Evolutionary conservation across 345 rosid species (phyloP), one percentile per base, ranked within the genome.

Genomic region (Populus alba): DNA sequence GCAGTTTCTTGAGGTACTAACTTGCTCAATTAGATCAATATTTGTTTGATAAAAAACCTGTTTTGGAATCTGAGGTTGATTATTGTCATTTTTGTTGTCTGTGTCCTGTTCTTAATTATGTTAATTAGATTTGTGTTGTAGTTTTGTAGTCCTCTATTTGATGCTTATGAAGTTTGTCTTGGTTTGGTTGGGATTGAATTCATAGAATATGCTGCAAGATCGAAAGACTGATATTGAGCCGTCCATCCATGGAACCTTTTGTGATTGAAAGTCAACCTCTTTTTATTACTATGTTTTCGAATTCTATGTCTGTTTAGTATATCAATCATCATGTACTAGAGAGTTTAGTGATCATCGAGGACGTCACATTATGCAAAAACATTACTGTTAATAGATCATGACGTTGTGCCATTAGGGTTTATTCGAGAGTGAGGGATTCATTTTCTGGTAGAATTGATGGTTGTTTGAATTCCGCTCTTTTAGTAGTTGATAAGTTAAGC

Each of bases 1-100:
- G 68, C 84, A 78, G 25, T 39, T 82, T 67, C 61, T 83, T 49
- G 76, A 85, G 91, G 91, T 89, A 87, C 20, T 62, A 8, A 11
- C 20, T 68, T 57, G 68, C 11, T 33, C 22, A 55, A 29, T 33
- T 78, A 33, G 37, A 22, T 57, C 61, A 8, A 15, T 62, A 16
- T 33, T 51, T n/a, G 0, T 47, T 43, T 18, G 63, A n/a, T 22
- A n/a, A 57, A 3, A 8, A 57, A 9, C 1, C 4, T 8, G 51
- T 47, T 47, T 47, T 47, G 22, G 33, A 31, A 8, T 43, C 70
- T 25, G 6, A 13, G 33, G 18, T 23, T 76, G 23, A 5, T 10
- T 69, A 20, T 33, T 29, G 67, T 1, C 59, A 20, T 35, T 43
- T 43, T 10, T n/a, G 33, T 5, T 31, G 6, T 23, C 7, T 23